phyloP scores from a whole-genome alignment of 202 grass and related monocot genomes.

The Panicum virgatum region DNA sequence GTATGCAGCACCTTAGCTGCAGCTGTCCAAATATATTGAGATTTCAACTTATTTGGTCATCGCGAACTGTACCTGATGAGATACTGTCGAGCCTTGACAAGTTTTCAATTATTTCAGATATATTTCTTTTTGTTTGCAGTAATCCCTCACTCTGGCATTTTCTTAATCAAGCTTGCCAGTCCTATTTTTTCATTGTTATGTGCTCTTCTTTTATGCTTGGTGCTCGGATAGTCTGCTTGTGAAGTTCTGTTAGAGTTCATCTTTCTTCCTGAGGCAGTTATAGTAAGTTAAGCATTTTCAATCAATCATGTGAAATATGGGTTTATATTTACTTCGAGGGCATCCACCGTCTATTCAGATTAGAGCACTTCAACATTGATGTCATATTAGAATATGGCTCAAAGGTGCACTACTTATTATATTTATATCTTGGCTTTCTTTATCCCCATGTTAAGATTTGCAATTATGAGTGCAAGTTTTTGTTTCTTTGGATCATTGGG shows the following conservation, averaged over 20 bases:
- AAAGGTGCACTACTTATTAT: background rate
- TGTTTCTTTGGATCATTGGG: background rate
- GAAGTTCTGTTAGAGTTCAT: background rate
- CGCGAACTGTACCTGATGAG: background rate
- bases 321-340: background rate
- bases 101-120: background rate
- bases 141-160: background rate
- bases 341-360: background rate
- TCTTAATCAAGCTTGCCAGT: background rate
- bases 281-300: background rate
- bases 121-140: background rate
- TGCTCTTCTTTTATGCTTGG: background rate
- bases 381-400: background rate
- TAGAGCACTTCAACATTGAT: background rate
- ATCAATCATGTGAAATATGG: background rate
- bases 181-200: background rate
- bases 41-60: conserved; percentile 4
- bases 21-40: background rate
- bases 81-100: background rate
- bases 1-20: background rate
- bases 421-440: background rate
- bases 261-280: background rate
- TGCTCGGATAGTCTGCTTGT: background rate
- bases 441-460: background rate
- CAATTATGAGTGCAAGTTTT: background rate